These are phyloP conservation scores for Casuarina glauca DNA, from an alignment of 306 rosid species.

Conservation along the genomic window DNA sequence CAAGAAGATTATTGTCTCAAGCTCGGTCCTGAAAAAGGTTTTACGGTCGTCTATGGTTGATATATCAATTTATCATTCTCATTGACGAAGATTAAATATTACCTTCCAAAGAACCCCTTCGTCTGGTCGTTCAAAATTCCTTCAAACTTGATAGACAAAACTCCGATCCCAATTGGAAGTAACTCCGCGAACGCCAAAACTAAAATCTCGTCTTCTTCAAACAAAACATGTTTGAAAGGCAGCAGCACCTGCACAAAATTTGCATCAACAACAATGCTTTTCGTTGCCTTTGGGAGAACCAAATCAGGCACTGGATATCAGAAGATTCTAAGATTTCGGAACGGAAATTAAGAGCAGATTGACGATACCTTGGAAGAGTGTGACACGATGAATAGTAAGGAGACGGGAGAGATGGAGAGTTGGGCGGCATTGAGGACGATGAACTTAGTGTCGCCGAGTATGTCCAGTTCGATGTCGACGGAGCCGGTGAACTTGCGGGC, in stretches of 20 bases:
- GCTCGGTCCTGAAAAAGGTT: too few relatives aligned
- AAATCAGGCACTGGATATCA: too few relatives aligned
- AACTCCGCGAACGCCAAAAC: slow-evolving; percentile 73
- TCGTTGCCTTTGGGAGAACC: too few relatives aligned
- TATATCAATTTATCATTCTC: too few relatives aligned
- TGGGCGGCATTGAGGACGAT: slow-evolving; percentile 83
- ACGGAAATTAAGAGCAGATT: background rate
- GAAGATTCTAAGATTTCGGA: too few relatives aligned
- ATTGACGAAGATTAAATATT: background rate
- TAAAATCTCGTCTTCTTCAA: slow-evolving; percentile 68
- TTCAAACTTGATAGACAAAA: slow-evolving; percentile 58
- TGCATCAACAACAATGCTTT: slow-evolving; percentile 20
- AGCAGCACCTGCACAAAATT: slow-evolving; percentile 51
- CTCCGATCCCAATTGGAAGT: slow-evolving; percentile 63
- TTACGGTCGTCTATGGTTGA: too few relatives aligned
- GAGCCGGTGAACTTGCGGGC: slow-evolving; percentile 69
- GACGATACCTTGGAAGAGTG: slow-evolving; percentile 51
- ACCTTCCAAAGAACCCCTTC: slow-evolving; percentile 94
- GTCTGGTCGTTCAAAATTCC: slow-evolving; percentile 80
- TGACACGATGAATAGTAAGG: slow-evolving; percentile 43
- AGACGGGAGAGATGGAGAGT: slow-evolving; percentile 33
- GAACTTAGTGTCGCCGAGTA: slow-evolving; percentile 65
- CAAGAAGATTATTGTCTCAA: background rate
- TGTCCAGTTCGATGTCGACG: slow-evolving; percentile 55
- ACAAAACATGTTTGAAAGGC: slow-evolving; percentile 57